A percentile compares a stretch with the other conserved stretches of the same genome.
Evolutionary conservation across 441 rosid genomes (phyloP).

Genomic region (Capsella rubella): DNA sequence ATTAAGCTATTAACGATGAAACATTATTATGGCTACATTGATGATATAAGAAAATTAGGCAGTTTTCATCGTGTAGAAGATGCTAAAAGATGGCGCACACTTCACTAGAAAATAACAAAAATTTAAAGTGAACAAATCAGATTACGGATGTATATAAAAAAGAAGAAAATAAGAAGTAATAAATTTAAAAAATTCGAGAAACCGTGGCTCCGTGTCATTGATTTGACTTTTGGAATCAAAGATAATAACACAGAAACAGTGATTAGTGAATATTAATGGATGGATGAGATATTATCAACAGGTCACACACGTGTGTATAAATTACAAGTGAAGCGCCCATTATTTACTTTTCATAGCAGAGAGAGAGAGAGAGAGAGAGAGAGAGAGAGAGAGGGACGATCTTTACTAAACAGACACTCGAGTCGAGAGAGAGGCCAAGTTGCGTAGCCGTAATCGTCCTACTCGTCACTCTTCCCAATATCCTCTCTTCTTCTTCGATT

Average conservation of each 20-base stretch:
- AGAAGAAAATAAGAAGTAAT: neutral
- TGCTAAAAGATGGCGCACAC: neutral
- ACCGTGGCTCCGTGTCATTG: constrained; percentile 32
- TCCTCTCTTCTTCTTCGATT: constrained; percentile 22
- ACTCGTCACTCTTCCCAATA: constrained; percentile 37
- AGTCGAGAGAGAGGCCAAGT: constrained; percentile 21
- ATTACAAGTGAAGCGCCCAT: constrained; percentile 7
- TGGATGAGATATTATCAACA: constrained; percentile 11
- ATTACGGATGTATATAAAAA: neutral
- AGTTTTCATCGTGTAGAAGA: neutral
- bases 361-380: neutral
- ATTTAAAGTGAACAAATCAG: neutral
- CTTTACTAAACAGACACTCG: constrained; percentile 14
- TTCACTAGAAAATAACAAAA: neutral
- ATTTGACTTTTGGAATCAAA: constrained; percentile 7
- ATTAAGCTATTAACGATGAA: neutral
- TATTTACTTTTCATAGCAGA: neutral
- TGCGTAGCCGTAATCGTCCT: constrained; percentile 39
- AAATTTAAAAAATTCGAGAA: neutral
- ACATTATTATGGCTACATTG: neutral
- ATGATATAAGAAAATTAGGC: neutral
- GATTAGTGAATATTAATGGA: neutral
- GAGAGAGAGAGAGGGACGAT: constrained; percentile 25
- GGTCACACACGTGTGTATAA: constrained; percentile 16
- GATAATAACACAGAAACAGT: neutral